Base-by-base conservation (phyloP, 345 rosid genomes). In the Corymbia maculata region DNA sequence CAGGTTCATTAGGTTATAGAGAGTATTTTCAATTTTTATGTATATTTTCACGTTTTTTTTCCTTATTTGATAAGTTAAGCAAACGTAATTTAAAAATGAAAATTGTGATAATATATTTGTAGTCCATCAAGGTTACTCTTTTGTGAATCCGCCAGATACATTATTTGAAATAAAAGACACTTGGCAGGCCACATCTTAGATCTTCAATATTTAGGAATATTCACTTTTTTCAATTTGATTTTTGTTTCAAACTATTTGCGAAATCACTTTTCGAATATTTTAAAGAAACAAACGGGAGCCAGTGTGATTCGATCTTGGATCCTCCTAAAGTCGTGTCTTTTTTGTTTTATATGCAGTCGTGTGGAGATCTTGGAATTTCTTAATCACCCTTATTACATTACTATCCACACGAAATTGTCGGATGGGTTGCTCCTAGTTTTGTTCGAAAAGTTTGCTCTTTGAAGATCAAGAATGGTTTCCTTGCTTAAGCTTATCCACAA, bases 131-230 rank as follows among this genome's bases (percentile, higher is more conserved):
- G 36, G 36, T 28, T 13, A 8, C 0, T 64, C 75, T n/a, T n/a
- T 13, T 6, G 75, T 28, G 17, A 64, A 64, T n/a, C 36, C 2
- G 0, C 12, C 0, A 1, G 75, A 64, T 1, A 28, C 32, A 13
- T 64, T 36, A n/a, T 64, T 13, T 64, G 75, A 14, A 64, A 64
- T 2, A n/a, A 6, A 64, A 64, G 13, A 8, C 75, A 64, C 75
- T 64, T 3, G 75, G 9, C 15, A 14, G 19, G 13, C 75, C 2
- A 14, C 75, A 13, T 64, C 42, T 64, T 64, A 32, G 15, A 64
- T 64, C 70, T 64, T 64, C 36, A 64, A 64, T 28, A 64, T 64
- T 32, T 64, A n/a, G 0, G 9, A 64, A 64, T 28, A 64, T 26
- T 64, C 70, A 13, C 36, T 64, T 64, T 0, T 64, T 64, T 64